phyloP scores from a whole-genome alignment of 164 flowering plant species.

The Liquidambar formosana region DNA sequence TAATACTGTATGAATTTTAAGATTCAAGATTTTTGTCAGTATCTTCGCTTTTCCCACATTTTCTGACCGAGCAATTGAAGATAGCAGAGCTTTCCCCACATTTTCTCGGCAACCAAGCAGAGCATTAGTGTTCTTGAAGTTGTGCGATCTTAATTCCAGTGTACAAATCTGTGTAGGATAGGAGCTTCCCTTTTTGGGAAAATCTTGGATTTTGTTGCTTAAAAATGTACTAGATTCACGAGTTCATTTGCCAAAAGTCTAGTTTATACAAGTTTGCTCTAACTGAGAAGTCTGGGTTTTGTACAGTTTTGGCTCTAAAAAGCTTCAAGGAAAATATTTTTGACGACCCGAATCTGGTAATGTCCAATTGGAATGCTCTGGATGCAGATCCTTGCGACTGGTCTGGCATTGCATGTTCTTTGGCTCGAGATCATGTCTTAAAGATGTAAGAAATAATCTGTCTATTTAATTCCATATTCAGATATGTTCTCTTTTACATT shows the following conservation, averaged over 20 bases:
- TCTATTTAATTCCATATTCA: background rate
- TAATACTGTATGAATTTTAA: background rate
- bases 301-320: conserved; percentile 57
- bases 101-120: conserved; percentile 6
- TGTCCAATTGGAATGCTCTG: conserved; percentile 67
- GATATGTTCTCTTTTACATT: too few relatives aligned
- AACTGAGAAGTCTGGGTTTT: conserved; percentile 12
- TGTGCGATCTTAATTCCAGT: background rate
- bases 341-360: conserved; percentile 67
- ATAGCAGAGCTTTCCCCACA: background rate
- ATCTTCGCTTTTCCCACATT: background rate
- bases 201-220: conserved; percentile 12
- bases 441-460: conserved; percentile 55
- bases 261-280: background rate
- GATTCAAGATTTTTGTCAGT: background rate
- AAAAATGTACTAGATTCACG: background rate
- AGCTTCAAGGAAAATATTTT: conserved; percentile 68
- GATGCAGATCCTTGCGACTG: conserved; percentile 77
- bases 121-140: background rate
- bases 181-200: background rate
- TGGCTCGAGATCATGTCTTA: conserved; percentile 47
- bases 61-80: too few relatives aligned
- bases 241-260: too few relatives aligned
- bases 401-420: conserved; percentile 66
- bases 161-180: background rate